Evolutionary conservation across 2,329 filamentous ascomycete genomes (phyloP), one percentile per base, ranked within the genome.

Genomic region (Fusarium anguioides): DNA sequence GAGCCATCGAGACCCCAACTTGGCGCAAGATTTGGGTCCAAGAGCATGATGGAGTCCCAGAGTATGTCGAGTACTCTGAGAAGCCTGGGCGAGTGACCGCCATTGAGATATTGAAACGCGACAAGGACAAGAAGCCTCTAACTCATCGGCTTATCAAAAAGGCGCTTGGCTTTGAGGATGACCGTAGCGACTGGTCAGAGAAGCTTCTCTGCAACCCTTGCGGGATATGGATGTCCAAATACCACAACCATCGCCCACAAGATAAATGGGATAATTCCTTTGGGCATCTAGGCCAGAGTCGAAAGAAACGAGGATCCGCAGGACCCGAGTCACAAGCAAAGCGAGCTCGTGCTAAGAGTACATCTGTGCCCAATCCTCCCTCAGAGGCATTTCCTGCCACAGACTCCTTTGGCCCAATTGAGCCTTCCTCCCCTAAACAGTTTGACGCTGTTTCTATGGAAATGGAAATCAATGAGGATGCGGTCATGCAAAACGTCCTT

Each of bases 1-100:
- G 96, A 8, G 92, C 94, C 8, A 97, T 99, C 57, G 92, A 98
- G 72, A 99, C 96, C 1, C 93, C 95, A 0, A 97, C 95, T 0
- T 99, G 96, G 96, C 89, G 96, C 61, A 96, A 95, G 74, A 93
- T 96, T 14, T 97, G 91, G 85, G 89, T 89, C n/a, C 93, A 93
- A 73, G 84, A 92, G 9, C 84, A 90, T 42, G 81, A 87, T 17
- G 94, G 93, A 2, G 84, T 85, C 29, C 93, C 93, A 1, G 84
- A 86, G 5, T 87, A 90, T 60, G 84, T 92, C 44, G 88, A 93
- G 59, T 88, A 90, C 52, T 92, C 90, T 0, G 89, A 91, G 60
- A 90, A 90, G 71, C 89, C 91, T 44, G 90, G 91, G 2, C 85
- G 86, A 47, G 87, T 94, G 44, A 91, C 93, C 18, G 92, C 91